Conservation (phyloP, 345 rosid species). For the Eucalyptus melliodora region DNA sequence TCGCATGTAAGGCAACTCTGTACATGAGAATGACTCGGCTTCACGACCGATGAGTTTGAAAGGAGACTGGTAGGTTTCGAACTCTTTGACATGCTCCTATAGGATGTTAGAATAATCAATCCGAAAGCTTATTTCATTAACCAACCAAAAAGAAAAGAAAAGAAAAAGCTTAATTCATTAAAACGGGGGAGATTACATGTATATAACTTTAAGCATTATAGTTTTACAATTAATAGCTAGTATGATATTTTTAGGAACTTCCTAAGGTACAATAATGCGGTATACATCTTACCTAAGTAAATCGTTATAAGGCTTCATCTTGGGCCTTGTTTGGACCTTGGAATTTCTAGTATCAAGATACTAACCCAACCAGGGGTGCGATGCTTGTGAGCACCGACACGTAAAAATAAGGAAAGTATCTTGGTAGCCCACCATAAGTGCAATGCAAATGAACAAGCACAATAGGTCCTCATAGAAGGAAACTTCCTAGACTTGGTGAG, state of each 20-base stretch:
- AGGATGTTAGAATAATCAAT: not conserved
- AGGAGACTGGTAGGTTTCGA: not conserved
- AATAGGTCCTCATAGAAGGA: no score
- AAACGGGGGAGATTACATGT: not conserved
- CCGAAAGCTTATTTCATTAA: no score
- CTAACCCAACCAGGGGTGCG: no score
- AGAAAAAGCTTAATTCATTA: not conserved
- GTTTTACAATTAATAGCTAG: not conserved
- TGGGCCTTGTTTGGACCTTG: no score
- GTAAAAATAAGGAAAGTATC: no score
- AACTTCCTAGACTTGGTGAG: no score
- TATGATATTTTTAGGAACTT: not conserved
- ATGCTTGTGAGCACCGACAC: rapidly evolving
- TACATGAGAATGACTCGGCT: not conserved
- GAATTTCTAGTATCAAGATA: no score
- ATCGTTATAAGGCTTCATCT: no score
- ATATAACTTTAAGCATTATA: not conserved
- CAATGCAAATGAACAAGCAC: no score
- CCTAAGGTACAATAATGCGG: not conserved
- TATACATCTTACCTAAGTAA: not conserved
- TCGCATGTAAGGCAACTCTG: not conserved
- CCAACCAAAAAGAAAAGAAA: no score
- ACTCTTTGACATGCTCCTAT: not conserved
- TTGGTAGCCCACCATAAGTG: no score
- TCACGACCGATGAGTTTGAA: not conserved